Evolutionary conservation across 2,329 filamentous ascomycete genomes (phyloP).

Genomic region (Exophiala bonariae): DNA sequence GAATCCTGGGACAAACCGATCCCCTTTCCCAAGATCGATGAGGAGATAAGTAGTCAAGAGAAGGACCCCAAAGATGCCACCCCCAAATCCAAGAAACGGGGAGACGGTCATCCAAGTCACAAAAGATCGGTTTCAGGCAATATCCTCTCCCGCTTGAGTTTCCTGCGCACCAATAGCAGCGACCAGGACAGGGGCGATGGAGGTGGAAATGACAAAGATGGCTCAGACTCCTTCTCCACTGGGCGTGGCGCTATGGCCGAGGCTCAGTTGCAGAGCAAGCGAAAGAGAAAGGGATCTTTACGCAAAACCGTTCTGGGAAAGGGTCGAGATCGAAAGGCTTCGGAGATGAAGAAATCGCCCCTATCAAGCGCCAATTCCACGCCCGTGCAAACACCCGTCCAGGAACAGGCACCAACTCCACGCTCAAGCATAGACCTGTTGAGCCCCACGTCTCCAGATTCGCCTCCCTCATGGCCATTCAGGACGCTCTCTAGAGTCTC

Average conservation of each 20-base stretch:
- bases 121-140: conserved; percentile 62
- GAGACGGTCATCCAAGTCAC: conserved; percentile 34
- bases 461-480: conserved; percentile 28
- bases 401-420: conserved; percentile 20
- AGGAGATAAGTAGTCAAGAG: conserved; percentile 22
- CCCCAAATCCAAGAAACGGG: conserved; percentile 14
- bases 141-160: conserved; percentile 68
- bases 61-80: conserved; percentile 16
- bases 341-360: conserved; percentile 50
- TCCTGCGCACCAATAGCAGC: conserved; percentile 53
- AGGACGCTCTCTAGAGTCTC: conserved; percentile 27
- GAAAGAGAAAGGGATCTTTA: conserved; percentile 77
- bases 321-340: conserved; percentile 61
- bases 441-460: conserved; percentile 23
- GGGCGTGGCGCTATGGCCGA: conserved; percentile 49
- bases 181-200: conserved; percentile 20
- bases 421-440: conserved; percentile 18
- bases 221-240: conserved; percentile 26
- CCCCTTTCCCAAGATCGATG: conserved; percentile 26
- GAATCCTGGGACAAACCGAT: conserved; percentile 20
- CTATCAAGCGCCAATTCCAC: conserved; percentile 30
- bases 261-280: conserved; percentile 49
- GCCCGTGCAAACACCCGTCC: conserved; percentile 13
- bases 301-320: conserved; percentile 82
- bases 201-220: conserved; percentile 32